phyloP scores from a whole-genome alignment of 805 yeast genomes.

The Lachancea fermentati region DNA sequence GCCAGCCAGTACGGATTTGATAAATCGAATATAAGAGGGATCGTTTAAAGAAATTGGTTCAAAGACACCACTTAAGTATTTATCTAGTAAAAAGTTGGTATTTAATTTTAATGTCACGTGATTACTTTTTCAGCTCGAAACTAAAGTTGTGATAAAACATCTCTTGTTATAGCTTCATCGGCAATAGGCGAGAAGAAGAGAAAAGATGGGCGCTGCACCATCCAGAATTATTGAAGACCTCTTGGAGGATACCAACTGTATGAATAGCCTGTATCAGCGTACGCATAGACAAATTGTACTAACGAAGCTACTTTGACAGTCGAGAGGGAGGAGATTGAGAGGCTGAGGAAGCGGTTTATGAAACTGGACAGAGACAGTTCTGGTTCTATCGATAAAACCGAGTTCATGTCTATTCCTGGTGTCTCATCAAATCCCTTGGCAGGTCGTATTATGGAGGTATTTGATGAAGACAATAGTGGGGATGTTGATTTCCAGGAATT shows the following conservation, averaged over 20 bases:
- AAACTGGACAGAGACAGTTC: slow-evolving; percentile 89
- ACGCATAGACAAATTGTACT: not conserved
- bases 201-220: slow-evolving; percentile 53
- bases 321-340: slow-evolving; percentile 85
- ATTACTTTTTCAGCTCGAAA: no score
- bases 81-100: no score
- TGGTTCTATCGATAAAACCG: slow-evolving; percentile 87
- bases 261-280: slow-evolving; percentile 19
- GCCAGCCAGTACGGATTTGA: slow-evolving; percentile 77
- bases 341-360: slow-evolving; percentile 89
- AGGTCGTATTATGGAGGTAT: slow-evolving; percentile 82
- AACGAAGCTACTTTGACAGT: slow-evolving; percentile 35
- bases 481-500: slow-evolving; percentile 94
- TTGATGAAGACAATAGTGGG: slow-evolving; percentile 90
- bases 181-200: not conserved
- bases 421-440: slow-evolving; percentile 88
- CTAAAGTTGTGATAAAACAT: no score
- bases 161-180: not conserved
- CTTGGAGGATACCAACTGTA: slow-evolving; percentile 75
- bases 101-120: not conserved
- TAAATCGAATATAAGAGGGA: slow-evolving; percentile 3
- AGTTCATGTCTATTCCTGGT: slow-evolving; percentile 89
- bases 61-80: no score
- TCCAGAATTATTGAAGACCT: slow-evolving; percentile 61
- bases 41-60: no score